Conservation (phyloP, 164 flowering plant genomes). For the Paratinospora sagittata region DNA sequence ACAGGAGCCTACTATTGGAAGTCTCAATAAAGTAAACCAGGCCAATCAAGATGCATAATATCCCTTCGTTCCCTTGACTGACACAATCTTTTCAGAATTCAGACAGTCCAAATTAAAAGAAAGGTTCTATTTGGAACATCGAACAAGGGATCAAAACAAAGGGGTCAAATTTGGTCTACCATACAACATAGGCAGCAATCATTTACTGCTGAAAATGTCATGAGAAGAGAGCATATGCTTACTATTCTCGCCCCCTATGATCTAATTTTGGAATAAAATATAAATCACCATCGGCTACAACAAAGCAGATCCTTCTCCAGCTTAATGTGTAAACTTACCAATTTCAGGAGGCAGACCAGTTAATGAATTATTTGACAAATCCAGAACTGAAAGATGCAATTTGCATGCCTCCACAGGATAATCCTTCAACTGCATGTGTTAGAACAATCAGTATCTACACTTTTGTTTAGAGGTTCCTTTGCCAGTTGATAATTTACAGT, state of each 20-base stretch:
- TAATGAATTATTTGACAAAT: slow-evolving; percentile 91
- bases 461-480: not conserved
- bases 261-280: not conserved
- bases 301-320: not conserved
- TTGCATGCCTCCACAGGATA: slow-evolving; percentile 88
- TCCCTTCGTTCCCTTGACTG: not conserved
- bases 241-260: too few species aligned
- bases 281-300: not conserved
- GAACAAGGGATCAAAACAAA: not conserved
- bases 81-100: not conserved
- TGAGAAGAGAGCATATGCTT: not conserved
- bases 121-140: not conserved
- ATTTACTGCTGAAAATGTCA: not conserved
- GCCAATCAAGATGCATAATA: not conserved
- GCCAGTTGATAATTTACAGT: not conserved
- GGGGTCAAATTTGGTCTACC: not conserved
- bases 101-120: not conserved
- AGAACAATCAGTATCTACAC: slow-evolving; percentile 4
- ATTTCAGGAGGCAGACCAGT: slow-evolving; percentile 82
- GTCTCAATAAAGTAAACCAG: not conserved
- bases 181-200: not conserved
- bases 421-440: slow-evolving; percentile 65
- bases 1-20: not conserved
- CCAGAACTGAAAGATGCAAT: slow-evolving; percentile 64
- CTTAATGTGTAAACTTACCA: slow-evolving; percentile 42